Conservation (phyloP, 2,329 filamentous ascomycete genomes). For the Neofusicoccum ribis region DNA sequence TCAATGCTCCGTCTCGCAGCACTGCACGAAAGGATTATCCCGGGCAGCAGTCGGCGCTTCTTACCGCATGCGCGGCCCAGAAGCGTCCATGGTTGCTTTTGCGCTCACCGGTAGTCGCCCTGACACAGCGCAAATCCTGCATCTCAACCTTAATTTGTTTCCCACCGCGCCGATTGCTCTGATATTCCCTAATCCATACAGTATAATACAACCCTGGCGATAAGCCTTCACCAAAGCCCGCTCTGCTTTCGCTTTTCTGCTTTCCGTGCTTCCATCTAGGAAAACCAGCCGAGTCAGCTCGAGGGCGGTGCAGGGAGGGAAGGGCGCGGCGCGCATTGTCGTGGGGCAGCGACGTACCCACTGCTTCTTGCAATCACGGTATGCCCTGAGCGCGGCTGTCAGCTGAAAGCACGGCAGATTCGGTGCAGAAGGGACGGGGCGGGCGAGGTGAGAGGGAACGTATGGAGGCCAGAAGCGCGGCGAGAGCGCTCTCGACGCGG, state of each 20-base stretch:
- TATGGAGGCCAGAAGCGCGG: neutral
- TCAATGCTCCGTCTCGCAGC: neutral
- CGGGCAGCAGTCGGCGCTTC: neutral
- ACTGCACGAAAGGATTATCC: too few relatives aligned
- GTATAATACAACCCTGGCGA: conserved; percentile 1
- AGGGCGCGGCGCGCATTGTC: conserved; percentile 20
- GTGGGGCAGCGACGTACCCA: conserved; percentile 64
- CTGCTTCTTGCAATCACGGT: conserved; percentile 90
- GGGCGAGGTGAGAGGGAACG: neutral
- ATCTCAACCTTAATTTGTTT: neutral
- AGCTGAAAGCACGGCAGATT: neutral
- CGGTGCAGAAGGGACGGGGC: neutral
- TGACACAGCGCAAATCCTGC: neutral
- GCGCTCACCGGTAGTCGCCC: neutral
- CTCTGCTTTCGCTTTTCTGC: conserved; percentile 39
- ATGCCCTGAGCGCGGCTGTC: conserved; percentile 62
- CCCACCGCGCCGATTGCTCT: neutral
- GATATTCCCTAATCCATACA: conserved; percentile 3
- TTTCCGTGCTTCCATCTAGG: conserved; percentile 48
- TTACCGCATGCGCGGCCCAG: neutral
- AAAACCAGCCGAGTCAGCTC: neutral
- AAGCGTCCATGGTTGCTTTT: neutral
- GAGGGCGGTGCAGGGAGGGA: neutral
- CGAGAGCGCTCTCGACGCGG: neutral
- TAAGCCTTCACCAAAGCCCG: conserved; percentile 2